Evolutionary conservation across 768 basidiomycete genomes (phyloP), one percentile per base, ranked within the genome.

Genomic region (Lentinula guzmanii): DNA sequence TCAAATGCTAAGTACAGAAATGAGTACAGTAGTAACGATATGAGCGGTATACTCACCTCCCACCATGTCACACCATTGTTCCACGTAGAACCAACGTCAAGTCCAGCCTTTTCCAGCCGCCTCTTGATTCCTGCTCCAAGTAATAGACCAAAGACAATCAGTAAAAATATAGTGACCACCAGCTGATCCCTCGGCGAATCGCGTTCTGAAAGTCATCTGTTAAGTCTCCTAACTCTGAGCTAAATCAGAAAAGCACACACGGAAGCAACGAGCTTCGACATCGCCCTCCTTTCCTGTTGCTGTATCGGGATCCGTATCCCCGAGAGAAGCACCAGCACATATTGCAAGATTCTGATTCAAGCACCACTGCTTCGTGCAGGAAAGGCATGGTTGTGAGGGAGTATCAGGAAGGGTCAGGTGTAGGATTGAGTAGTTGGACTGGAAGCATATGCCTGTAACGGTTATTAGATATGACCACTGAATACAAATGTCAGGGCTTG

Each of bases 291-390:
- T 95, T 37, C 95, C 95, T 5, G 93, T 95, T 11, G 90, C 93
- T 16, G 91, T 94, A 73, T 97, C 95, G 31, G 91, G 91, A 73
- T 97, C 85, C 24, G 90, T 87, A 68, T 94, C 91, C 28, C 94
- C 95, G 13, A 51, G 31, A 37, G 83, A 81, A 52, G 92, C 92
- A 31, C 89, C 89, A 9, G 82, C 81, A 71, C 92, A 96, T 48
- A 93, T 95, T 15, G 82, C 77, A 41, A 97, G 79, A 69, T 94
- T 92, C 73, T 93, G 95, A 70, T 96, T 91, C 60, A 95, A 77
- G 75, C 95, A 97, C 91, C 95, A 97, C 69, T 94, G 90, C 69
- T 94, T 93, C 9, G 93, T 96, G 71, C 95, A 97, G 5, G 92
- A 90, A 28, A 94, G 79, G 72, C 95, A 97, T 8, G 95, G 94